Percentiles rank a stretch among this genome's conserved stretches.
Evolutionary conservation across 1,284 basidiomycete genomes (phyloP).

Genomic region (Cronartium quercuum): DNA sequence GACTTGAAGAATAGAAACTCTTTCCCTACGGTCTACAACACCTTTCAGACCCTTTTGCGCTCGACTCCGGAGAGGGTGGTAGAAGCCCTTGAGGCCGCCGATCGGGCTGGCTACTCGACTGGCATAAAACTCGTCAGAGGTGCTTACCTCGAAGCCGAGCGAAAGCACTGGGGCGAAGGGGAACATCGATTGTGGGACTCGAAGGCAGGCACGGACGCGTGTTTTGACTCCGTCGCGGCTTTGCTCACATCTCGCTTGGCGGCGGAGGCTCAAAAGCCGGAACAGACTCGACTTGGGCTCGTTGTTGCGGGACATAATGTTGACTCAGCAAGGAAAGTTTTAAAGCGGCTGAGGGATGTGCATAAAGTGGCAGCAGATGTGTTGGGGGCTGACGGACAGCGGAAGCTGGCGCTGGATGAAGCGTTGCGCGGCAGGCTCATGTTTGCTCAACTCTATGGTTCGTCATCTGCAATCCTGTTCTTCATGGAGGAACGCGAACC

Average conservation of each 20-base stretch:
- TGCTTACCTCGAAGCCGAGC: slow-evolving; percentile 27
- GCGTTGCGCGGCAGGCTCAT: slow-evolving; percentile 24
- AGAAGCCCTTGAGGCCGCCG: slow-evolving; percentile 1
- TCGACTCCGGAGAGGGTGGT: slow-evolving; percentile 9
- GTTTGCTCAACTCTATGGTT: slow-evolving; percentile 38
- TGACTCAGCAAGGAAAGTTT: slow-evolving; percentile 1
- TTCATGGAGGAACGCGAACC: not conserved
- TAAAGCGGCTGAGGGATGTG: slow-evolving; percentile 25
- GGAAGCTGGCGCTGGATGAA: slow-evolving; percentile 3
- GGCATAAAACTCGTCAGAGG: slow-evolving; percentile 34
- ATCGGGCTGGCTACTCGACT: slow-evolving; percentile 6
- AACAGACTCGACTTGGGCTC: not conserved
- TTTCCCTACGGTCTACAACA: slow-evolving; percentile 28
- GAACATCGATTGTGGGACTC: slow-evolving; percentile 11
- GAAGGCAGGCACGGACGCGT: slow-evolving; percentile 19
- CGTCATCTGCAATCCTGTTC: no score
- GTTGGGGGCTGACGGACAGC: not conserved
- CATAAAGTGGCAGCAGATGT: slow-evolving; percentile 11
- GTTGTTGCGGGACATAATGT: slow-evolving; percentile 29
- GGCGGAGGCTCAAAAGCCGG: not conserved
- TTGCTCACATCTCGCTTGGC: not conserved
- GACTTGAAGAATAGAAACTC: not conserved
- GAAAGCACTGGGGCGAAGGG: slow-evolving; percentile 6
- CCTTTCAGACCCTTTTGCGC: slow-evolving; percentile 26
- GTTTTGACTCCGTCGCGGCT: slow-evolving; percentile 14